phyloP scores from a whole-genome alignment of 345 rosid species.

The Hibiscus tridactylites region DNA sequence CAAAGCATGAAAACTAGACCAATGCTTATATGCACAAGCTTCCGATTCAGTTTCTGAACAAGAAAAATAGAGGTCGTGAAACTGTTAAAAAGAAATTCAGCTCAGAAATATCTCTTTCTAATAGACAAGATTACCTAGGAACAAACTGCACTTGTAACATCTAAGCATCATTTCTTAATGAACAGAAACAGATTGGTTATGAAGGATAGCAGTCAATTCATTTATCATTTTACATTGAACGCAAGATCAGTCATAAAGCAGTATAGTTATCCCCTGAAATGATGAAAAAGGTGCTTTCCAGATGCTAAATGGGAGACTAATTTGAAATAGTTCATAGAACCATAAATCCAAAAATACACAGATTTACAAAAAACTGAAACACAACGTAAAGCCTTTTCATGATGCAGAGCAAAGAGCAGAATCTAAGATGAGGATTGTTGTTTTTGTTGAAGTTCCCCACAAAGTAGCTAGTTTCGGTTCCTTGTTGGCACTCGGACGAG shows the following conservation, averaged over 20 bases:
- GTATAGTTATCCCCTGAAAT: neutral
- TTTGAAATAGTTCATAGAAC: neutral
- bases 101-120: neutral
- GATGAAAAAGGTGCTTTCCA: neutral
- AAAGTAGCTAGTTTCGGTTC: too few relatives aligned
- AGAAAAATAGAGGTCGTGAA: constrained; percentile 12
- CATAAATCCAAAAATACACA: neutral
- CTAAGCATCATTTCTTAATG: neutral
- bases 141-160: neutral
- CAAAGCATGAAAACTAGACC: constrained; percentile 88
- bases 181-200: neutral
- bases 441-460: too few relatives aligned
- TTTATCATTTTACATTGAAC: neutral
- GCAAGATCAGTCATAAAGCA: neutral
- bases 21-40: constrained; percentile 80
- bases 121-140: neutral
- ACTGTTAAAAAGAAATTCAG: neutral
- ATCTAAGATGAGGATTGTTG: neutral
- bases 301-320: neutral
- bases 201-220: neutral
- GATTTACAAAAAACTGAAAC: neutral
- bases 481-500: too few relatives aligned
- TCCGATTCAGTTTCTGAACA: constrained; percentile 59
- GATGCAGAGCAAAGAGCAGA: neutral
- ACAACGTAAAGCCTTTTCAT: neutral